Base-by-base conservation (phyloP, 73 alveolate genomes). In the Paramecium caudatum region DNA sequence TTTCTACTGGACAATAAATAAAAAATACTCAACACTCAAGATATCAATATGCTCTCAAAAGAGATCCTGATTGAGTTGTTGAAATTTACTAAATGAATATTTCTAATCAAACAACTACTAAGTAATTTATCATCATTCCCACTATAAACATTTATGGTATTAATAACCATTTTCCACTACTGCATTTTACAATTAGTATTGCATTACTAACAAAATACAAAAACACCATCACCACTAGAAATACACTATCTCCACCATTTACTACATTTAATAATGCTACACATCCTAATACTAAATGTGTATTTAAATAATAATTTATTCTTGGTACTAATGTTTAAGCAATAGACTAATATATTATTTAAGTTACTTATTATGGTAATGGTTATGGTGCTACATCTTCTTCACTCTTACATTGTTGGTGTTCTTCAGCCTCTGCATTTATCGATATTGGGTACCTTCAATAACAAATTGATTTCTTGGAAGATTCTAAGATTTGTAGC, bases 391-490 rank as follows among this genome's bases (percentile, higher is more conserved):
- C 69, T 9, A 74, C 10, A 74, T 74, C 88, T 30, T 45, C 88
- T 21, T 74, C 88, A 41, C 88, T 74, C 43, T 74, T 74, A 41
- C 68, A 74, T 3, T 74, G 21, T 23, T 74, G 12, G 0, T 74
- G 21, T 74, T 74, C 88, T 74, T 74, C 88, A 15, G 43, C 39
- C 43, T 74, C 88, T 74, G 25, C 47, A 19, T 19, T 8, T 41
- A n/a, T 74, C 49, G 1, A 74, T 74, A 6, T 9, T 41, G 6
- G 5, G 17, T 12, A 74, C 88, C 88, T 13, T 74, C 88, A 41
- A 74, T 74, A 16, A 74, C 88, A 74, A 74, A 74, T 74, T 74
- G 32, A 74, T 74, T 74, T 74, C 88, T 74, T 17, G 88, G 88
- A 4, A 74, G 32, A 37, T 74, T 36, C 32, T 65, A 32, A 12